Percentiles rank a stretch among this genome's conserved stretches.
Conservation (phyloP, 257 asterid species). For the Scutellaria barbata region DNA sequence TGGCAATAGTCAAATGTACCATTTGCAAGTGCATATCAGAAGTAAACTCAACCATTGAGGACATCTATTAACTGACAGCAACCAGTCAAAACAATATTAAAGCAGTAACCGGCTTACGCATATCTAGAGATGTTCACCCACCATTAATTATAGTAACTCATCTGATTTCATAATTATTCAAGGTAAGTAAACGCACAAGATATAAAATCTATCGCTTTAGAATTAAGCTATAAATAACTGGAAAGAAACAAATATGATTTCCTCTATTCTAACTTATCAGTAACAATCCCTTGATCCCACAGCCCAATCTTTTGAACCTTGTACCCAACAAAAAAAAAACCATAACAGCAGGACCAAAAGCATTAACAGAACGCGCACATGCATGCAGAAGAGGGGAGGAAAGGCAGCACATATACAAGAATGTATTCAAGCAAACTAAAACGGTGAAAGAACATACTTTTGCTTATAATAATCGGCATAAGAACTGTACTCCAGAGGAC, state of each 20-base stretch:
- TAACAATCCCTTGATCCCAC: constrained; percentile 4
- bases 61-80: constrained; percentile 36
- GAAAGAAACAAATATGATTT: not conserved
- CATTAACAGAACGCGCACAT: constrained; percentile 15
- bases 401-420: constrained; percentile 2
- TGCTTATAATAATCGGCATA: constrained; percentile 97
- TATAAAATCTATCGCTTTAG: constrained; percentile 3
- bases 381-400: constrained; percentile 23
- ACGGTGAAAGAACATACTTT: constrained; percentile 60
- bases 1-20: constrained; percentile 45
- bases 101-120: constrained; percentile 28
- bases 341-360: constrained; percentile 24
- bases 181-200: constrained; percentile 8
- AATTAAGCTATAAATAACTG: constrained; percentile 17
- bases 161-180: not conserved
- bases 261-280: not conserved
- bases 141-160: not conserved
- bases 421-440: constrained; percentile 27
- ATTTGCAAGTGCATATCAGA: constrained; percentile 41
- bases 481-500: constrained; percentile 95
- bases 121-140: not conserved
- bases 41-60: constrained; percentile 35
- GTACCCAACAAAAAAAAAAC: constrained; percentile 5
- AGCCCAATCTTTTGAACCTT: not conserved
- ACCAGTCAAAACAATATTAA: constrained; percentile 18